Conservation (phyloP, 2,329 filamentous ascomycete genomes). For the Nothophaeocryptopus gaeumannii region DNA sequence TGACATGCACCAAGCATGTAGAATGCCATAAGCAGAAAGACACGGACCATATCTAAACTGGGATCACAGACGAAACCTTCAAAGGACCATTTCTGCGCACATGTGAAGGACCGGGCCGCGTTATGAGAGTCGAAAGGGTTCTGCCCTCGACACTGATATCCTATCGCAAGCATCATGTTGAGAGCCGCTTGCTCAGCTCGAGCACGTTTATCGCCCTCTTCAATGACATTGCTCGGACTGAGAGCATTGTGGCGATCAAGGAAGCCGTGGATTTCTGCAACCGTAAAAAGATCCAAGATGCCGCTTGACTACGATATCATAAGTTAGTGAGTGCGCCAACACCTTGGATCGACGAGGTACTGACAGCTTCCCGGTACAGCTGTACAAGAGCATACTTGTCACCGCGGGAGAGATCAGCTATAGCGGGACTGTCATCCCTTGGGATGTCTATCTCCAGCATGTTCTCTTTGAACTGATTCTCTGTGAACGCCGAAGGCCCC, state of each 20-base stretch:
- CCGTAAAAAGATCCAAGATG: conserved; percentile 39
- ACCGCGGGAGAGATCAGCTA: conserved; percentile 33
- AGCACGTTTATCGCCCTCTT: conserved; percentile 29
- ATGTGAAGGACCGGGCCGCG: conserved; percentile 45
- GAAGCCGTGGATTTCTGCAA: conserved; percentile 28
- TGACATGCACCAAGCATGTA: conserved; percentile 60
- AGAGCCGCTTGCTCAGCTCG: conserved; percentile 36
- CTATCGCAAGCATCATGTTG: conserved; percentile 51
- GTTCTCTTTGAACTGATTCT: conserved; percentile 50
- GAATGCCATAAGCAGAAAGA: conserved; percentile 57
- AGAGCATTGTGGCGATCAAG: conserved; percentile 19
- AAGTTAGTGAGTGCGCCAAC: conserved; percentile 20
- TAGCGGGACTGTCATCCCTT: conserved; percentile 17
- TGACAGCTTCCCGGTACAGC: conserved; percentile 36
- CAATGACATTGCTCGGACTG: conserved; percentile 20
- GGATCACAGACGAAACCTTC: conserved; percentile 54
- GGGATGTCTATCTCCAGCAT: conserved; percentile 50
- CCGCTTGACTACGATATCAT: conserved; percentile 40
- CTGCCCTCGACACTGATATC: conserved; percentile 45
- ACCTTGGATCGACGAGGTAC: conserved; percentile 23
- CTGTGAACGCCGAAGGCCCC: conserved; percentile 54
- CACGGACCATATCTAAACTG: conserved; percentile 51
- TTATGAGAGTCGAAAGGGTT: conserved; percentile 21
- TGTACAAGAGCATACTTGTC: conserved; percentile 34
- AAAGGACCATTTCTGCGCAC: conserved; percentile 50